Evolutionary conservation across 2,329 filamentous ascomycete genomes (phyloP).

Genomic region (Ophiostoma quercus): DNA sequence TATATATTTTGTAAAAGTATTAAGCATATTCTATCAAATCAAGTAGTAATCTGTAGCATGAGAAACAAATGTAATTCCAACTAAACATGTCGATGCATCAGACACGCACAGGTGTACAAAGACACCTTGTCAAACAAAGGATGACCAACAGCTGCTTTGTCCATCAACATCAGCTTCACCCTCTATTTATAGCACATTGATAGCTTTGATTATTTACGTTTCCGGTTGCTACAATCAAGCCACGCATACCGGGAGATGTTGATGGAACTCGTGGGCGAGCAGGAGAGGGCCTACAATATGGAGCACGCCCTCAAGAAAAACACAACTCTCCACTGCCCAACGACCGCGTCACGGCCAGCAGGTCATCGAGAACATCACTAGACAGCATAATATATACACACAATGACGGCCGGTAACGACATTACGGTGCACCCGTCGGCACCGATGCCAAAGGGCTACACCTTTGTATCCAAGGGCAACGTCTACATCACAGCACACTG

Average conservation of each 20-base stretch:
- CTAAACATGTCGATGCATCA: no score
- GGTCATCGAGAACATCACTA: not conserved
- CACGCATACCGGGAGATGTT: not conserved
- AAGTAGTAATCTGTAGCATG: not conserved
- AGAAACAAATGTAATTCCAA: no score
- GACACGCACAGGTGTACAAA: not conserved
- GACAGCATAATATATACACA: not conserved
- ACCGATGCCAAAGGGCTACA: slow-evolving; percentile 39
- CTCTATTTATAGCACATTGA: not conserved
- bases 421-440: slow-evolving; percentile 22
- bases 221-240: not conserved
- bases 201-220: not conserved
- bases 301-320: not conserved
- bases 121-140: not conserved
- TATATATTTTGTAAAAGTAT: not conserved
- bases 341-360: not conserved
- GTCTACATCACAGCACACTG: slow-evolving; percentile 41
- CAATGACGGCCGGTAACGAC: slow-evolving; percentile 25
- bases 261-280: not conserved
- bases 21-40: not conserved
- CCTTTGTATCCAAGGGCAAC: slow-evolving; percentile 41
- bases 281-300: not conserved
- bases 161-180: not conserved
- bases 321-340: not conserved
- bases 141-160: not conserved